Percentiles rank a stretch among this genome's conserved stretches.
Conservation (phyloP, 1,284 basidiomycete species). For the Cryptococcus amylolentus region DNA sequence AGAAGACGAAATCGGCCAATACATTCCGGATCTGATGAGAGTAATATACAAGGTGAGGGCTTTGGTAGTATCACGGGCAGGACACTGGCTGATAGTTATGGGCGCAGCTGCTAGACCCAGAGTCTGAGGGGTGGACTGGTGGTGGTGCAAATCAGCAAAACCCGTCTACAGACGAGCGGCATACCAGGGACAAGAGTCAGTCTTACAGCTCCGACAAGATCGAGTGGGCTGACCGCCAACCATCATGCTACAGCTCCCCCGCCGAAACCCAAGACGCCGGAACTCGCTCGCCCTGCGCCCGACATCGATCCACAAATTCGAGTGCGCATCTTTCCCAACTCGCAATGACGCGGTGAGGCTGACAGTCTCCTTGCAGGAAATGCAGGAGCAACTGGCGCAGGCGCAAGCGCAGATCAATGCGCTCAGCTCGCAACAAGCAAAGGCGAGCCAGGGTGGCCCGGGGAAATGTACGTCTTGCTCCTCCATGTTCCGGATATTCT, state of each 20-base stretch:
- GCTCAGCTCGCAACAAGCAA: not conserved
- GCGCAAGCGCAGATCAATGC: not conserved
- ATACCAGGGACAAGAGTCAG: not conserved
- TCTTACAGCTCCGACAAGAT: no score
- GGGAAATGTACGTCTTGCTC: not conserved
- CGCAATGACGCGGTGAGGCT: not conserved
- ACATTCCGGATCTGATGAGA: constrained; percentile 5
- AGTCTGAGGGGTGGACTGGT: no score
- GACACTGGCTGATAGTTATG: constrained; percentile 11
- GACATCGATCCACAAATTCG: no score
- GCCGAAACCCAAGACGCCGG: no score
- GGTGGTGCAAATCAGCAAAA: no score
- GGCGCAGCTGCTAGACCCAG: not conserved
- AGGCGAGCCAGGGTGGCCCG: no score
- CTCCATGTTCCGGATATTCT: not conserved
- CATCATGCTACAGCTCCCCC: no score
- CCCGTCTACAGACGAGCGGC: constrained; percentile 12
- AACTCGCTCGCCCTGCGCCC: no score
- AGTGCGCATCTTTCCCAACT: not conserved
- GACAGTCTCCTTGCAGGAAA: not conserved
- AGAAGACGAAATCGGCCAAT: not conserved
- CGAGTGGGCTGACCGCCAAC: no score
- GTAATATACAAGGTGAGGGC: constrained; percentile 9
- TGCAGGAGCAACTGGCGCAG: not conserved
- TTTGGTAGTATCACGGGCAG: constrained; percentile 9